Evolutionary conservation across 139 green algal species (phyloP).

Genomic region (Chlamydomonas sphaeroides): DNA sequence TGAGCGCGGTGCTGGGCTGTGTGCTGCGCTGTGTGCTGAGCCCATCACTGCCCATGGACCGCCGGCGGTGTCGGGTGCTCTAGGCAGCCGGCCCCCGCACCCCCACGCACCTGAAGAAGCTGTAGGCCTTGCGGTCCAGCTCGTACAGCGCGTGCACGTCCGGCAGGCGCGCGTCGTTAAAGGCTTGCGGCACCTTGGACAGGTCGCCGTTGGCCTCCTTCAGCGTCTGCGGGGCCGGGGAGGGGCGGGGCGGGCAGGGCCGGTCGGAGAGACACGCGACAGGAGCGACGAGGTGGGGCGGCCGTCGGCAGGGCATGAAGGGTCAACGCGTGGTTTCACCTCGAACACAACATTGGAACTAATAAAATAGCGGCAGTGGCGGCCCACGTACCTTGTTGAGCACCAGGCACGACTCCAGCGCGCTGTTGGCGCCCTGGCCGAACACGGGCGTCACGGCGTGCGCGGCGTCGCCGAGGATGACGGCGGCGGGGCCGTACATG

Average conservation of each 20-base stretch:
- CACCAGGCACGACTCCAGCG: conserved; percentile 64
- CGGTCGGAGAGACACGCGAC: too few species aligned
- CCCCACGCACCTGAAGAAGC: conserved; percentile 61
- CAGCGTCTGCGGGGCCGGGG: conserved; percentile 36
- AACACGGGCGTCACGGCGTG: conserved; percentile 73
- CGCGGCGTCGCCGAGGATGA: conserved; percentile 74
- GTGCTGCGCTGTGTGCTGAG: too few species aligned
- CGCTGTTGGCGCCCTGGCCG: conserved; percentile 69
- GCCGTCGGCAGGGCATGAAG: too few species aligned
- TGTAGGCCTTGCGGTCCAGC: conserved; percentile 66
- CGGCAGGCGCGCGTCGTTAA: conserved; percentile 37
- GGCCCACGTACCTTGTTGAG: conserved; percentile 42
- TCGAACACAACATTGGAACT: too few species aligned
- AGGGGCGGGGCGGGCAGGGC: too few species aligned
- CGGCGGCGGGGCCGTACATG: conserved; percentile 21
- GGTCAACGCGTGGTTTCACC: too few species aligned
- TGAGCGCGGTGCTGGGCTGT: too few species aligned
- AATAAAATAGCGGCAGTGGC: too few species aligned
- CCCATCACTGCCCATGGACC: too few species aligned
- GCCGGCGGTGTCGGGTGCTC: too few species aligned
- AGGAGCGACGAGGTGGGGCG: too few species aligned
- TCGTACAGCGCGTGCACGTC: conserved; percentile 64
- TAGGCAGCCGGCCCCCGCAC: too few species aligned
- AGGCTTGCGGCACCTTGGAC: conserved; percentile 36
- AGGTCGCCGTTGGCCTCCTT: conserved; percentile 38